Conservation (phyloP, 176 grass and related monocot genomes). For the Phragmites australis region DNA sequence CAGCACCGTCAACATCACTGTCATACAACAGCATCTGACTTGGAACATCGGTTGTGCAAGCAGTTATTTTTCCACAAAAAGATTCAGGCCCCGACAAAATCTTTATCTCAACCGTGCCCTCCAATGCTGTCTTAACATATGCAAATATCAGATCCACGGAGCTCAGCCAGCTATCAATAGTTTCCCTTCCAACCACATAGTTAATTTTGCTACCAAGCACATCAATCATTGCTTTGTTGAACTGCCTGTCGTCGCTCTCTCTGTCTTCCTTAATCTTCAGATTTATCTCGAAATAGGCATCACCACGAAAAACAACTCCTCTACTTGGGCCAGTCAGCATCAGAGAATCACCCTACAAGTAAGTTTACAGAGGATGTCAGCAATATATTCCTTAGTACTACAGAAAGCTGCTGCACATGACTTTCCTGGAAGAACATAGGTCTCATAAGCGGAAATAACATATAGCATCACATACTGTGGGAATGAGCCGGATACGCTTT, state of each 20-base stretch:
- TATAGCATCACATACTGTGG: not conserved
- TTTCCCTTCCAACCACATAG: not conserved
- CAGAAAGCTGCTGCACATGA: too few relatives aligned
- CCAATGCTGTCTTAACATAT: constrained; percentile 8
- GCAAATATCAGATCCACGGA: constrained; percentile 6
- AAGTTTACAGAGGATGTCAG: too few relatives aligned
- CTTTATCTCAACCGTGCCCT: constrained; percentile 20
- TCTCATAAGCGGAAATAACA: not conserved
- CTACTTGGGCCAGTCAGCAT: too few relatives aligned
- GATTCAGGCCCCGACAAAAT: not conserved
- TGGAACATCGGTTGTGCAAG: not conserved
- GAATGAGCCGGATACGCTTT: too few relatives aligned
- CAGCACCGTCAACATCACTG: not conserved
- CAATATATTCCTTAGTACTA: too few relatives aligned
- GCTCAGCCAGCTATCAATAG: not conserved
- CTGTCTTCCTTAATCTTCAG: too few relatives aligned
- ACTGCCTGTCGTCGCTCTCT: too few relatives aligned
- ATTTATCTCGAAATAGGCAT: too few relatives aligned
- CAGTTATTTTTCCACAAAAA: constrained; percentile 9
- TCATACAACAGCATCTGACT: not conserved
- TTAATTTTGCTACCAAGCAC: not conserved
- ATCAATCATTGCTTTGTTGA: not conserved
- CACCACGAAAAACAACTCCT: too few relatives aligned
- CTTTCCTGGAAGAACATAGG: too few relatives aligned
- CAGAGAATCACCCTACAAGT: too few relatives aligned